Conservation (phyloP, 208 protist genomes). For the Entamoeba dispar region DNA sequence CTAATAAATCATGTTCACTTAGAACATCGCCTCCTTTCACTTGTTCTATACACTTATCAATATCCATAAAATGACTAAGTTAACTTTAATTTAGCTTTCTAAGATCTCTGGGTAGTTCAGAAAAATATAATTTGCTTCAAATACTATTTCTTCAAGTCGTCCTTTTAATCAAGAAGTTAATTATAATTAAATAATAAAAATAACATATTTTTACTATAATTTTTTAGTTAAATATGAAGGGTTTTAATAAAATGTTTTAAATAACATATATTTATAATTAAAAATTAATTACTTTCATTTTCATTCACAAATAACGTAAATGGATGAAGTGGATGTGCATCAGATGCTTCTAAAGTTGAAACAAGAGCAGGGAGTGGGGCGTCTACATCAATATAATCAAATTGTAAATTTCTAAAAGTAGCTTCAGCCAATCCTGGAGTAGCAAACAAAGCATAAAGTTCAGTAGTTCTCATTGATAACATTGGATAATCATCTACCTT, state of each 20-base stretch:
- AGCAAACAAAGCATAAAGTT: not conserved
- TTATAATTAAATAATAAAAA: no score
- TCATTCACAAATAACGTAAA: not conserved
- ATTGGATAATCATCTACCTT: not conserved
- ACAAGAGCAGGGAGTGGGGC: not conserved
- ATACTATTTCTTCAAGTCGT: no score
- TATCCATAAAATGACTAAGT: not conserved
- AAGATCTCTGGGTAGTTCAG: no score
- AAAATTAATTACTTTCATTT: not conserved
- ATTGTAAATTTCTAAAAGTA: not conserved
- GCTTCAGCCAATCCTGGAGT: not conserved
- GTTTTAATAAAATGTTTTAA: no score
- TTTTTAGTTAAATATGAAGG: no score
- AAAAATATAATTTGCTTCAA: no score
- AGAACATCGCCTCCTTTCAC: not conserved
- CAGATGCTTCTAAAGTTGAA: not conserved
- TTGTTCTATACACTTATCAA: not conserved
- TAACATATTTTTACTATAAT: no score
- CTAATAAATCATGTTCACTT: not conserved
- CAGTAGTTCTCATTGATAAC: not conserved
- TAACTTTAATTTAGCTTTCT: no score
- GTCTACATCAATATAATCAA: not conserved
- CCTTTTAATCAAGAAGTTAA: no score
- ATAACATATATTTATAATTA: no score
- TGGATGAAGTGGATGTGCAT: not conserved